Evolutionary conservation across 2,329 filamentous ascomycete species (phyloP).

Genomic region (Mycocentrospora acerina): DNA sequence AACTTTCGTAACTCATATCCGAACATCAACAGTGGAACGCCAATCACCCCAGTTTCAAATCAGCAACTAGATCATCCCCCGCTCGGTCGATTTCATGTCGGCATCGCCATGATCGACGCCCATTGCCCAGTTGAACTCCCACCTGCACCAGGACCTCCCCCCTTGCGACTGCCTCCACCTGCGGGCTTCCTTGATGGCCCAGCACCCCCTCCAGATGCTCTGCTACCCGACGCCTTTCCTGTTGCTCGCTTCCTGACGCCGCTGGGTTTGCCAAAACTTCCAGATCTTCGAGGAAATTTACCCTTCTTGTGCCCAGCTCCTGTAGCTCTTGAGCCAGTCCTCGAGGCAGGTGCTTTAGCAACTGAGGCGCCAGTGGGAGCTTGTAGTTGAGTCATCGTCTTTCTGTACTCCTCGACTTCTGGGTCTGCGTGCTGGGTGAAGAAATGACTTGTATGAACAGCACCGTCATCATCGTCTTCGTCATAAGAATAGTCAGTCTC

Average conservation of each 20-base stretch:
- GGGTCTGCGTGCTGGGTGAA: slow-evolving; percentile 29
- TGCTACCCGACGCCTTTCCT: slow-evolving; percentile 11
- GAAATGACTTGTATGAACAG: slow-evolving; percentile 28
- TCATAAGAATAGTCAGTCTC: slow-evolving; percentile 26
- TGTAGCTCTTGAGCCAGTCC: slow-evolving; percentile 16
- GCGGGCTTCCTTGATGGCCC: slow-evolving; percentile 9
- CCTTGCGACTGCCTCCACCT: slow-evolving; percentile 12
- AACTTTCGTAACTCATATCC: no score
- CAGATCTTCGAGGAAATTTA: slow-evolving; percentile 17
- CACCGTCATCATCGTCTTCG: slow-evolving; percentile 22
- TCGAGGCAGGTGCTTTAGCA: slow-evolving; percentile 12
- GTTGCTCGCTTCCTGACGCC: slow-evolving; percentile 23
- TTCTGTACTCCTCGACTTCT: slow-evolving; percentile 34
- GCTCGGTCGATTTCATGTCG: slow-evolving; percentile 15
- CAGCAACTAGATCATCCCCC: no score
- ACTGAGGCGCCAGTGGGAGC: slow-evolving; percentile 11
- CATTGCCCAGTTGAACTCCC: slow-evolving; percentile 13
- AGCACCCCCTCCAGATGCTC: slow-evolving; percentile 10
- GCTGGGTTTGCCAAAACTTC: slow-evolving; percentile 15
- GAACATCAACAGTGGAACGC: no score
- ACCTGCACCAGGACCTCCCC: slow-evolving; percentile 5
- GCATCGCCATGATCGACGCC: slow-evolving; percentile 31
- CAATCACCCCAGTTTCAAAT: no score
- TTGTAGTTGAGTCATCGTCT: slow-evolving; percentile 22
- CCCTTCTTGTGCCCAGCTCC: slow-evolving; percentile 21